Conservation (phyloP, 306 rosid genomes). For the Lithocarpus polystachyus region DNA sequence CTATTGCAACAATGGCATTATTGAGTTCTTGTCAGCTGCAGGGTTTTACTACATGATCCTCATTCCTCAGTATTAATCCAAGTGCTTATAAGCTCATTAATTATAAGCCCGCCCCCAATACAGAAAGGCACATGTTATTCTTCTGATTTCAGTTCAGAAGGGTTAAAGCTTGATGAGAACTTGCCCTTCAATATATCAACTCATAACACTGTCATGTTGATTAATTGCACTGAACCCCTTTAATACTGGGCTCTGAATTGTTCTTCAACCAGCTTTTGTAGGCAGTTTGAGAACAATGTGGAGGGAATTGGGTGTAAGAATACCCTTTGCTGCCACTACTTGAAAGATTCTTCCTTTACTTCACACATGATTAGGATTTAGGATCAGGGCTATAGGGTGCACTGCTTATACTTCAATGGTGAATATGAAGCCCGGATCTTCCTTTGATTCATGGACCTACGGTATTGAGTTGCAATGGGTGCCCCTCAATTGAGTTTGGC, state of each 20-base stretch:
- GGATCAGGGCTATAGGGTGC: conserved; percentile 66
- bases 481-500: conserved; percentile 34
- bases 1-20: conserved; percentile 47
- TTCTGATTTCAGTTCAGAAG: conserved; percentile 57
- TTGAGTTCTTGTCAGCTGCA: conserved; percentile 60
- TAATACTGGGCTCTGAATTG: conserved; percentile 68
- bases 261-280: conserved; percentile 58
- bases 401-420: conserved; percentile 77
- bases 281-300: conserved; percentile 51
- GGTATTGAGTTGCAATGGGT: conserved; percentile 85
- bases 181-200: conserved; percentile 71
- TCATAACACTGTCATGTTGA: conserved; percentile 64
- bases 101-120: conserved; percentile 52
- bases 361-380: conserved; percentile 59
- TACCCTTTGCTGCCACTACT: conserved; percentile 73
- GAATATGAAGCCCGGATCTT: conserved; percentile 36
- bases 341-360: conserved; percentile 83
- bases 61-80: conserved; percentile 56
- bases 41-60: conserved; percentile 63
- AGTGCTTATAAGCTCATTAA: conserved; percentile 42
- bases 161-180: conserved; percentile 48
- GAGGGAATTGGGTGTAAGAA: conserved; percentile 45
- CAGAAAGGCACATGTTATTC: conserved; percentile 46
- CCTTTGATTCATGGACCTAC: conserved; percentile 65
- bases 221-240: conserved; percentile 55